Evolutionary conservation across 108 stramenopile genomes (phyloP).

Genomic region (Skeletonema costatum): DNA sequence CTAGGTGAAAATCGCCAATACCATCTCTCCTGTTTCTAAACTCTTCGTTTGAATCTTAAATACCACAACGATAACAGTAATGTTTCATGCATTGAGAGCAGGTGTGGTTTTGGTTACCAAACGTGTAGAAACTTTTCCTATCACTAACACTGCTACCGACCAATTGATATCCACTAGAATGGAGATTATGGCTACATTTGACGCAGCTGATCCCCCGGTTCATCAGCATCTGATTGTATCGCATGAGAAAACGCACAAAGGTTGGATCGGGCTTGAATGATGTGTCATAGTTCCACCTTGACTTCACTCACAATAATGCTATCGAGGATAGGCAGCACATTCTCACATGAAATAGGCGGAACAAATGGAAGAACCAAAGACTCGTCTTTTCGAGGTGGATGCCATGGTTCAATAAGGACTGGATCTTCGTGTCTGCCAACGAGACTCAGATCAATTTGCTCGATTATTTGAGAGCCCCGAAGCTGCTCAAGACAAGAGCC

Average conservation of each 20-base stretch:
- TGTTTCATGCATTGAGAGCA: constrained; percentile 6
- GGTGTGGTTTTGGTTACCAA: not conserved
- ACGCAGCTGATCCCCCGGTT: not conserved
- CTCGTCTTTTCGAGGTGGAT: not conserved
- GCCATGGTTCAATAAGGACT: not conserved
- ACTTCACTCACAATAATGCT: not conserved
- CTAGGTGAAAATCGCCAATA: not conserved
- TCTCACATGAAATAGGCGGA: not conserved
- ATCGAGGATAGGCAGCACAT: constrained; percentile 10
- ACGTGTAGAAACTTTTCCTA: not conserved
- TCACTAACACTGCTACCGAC: not conserved
- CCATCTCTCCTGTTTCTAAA: no score
- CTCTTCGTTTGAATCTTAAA: no score
- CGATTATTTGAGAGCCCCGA: not conserved
- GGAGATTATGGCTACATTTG: not conserved
- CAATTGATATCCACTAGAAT: not conserved
- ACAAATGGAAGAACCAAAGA: not conserved
- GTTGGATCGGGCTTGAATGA: not conserved
- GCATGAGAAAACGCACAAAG: not conserved
- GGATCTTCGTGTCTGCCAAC: not conserved
- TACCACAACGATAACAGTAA: not conserved
- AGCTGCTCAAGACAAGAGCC: constrained; percentile 7
- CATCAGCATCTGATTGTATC: not conserved
- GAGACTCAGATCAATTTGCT: constrained; percentile 14
- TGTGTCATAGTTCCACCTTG: not conserved